A percentile compares a stretch with the other conserved stretches of the same genome.
Conservation (phyloP, 495 filamentous ascomycete species). For the Podospora anserina region DNA sequence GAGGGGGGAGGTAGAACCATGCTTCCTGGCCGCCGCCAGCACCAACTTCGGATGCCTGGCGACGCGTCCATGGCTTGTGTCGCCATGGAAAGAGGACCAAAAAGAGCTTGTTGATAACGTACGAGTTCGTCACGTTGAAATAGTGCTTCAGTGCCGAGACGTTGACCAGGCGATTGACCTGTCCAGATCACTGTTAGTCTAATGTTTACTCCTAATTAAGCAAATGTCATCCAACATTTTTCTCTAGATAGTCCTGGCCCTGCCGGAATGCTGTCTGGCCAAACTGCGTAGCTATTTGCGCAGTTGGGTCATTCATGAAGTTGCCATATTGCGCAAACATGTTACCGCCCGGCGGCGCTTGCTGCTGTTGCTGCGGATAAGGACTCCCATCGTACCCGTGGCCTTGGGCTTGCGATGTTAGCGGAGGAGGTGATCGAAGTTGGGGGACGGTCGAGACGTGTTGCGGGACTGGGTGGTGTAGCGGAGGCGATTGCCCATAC, state of each 20-base stretch:
- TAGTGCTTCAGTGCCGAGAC: constrained; percentile 92
- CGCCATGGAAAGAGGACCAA: constrained; percentile 96
- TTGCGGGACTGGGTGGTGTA: constrained; percentile 97
- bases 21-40: constrained; percentile 70
- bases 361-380: constrained; percentile 57
- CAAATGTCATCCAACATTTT: constrained; percentile 60
- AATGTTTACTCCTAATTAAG: neutral
- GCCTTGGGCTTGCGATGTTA: constrained; percentile 65
- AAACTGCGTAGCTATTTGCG: constrained; percentile 92
- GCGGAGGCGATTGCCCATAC: constrained; percentile 87
- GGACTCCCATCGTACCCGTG: constrained; percentile 72
- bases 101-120: constrained; percentile 77
- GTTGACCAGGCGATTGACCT: constrained; percentile 93
- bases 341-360: constrained; percentile 51
- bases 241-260: constrained; percentile 88
- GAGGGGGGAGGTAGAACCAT: constrained; percentile 80
- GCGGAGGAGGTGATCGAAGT: constrained; percentile 92
- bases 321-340: constrained; percentile 70
- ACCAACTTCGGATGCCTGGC: constrained; percentile 54
- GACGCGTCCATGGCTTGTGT: constrained; percentile 92
- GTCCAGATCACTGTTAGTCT: neutral
- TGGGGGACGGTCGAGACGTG: constrained; percentile 99
- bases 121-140: constrained; percentile 93
- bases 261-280: constrained; percentile 86
- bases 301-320: constrained; percentile 94